These are phyloP conservation scores for Phalaenopsis aphrodite DNA, from an alignment of 106 monocot species.

Conservation along the genomic window DNA sequence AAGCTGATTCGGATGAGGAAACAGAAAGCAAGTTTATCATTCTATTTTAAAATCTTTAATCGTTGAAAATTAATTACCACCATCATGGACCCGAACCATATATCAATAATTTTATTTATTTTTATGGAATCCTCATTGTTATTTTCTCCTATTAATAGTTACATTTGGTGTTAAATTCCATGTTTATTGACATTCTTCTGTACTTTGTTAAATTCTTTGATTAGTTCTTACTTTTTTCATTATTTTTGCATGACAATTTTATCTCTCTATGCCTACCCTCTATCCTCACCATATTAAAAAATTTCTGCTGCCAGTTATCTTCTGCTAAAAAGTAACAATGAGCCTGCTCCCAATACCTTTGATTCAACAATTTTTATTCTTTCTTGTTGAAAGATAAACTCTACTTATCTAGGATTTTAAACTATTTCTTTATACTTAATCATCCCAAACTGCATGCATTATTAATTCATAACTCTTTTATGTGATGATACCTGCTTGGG, in stretches of 20 bases:
- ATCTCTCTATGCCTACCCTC: neutral
- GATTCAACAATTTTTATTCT: neutral
- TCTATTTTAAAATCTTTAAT: neutral
- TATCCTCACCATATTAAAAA: neutral
- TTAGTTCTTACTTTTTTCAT: neutral
- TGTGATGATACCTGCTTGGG: neutral
- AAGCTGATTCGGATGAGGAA: neutral
- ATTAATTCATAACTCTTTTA: neutral
- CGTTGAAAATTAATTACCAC: neutral
- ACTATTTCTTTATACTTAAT: neutral
- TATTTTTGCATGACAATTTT: neutral
- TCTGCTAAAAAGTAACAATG: neutral
- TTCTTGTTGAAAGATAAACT: neutral
- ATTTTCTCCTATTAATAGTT: neutral
- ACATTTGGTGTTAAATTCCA: neutral
- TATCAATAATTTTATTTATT: neutral
- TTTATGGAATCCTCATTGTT: neutral
- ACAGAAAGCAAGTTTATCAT: neutral
- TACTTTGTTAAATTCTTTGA: neutral
- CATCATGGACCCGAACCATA: neutral
- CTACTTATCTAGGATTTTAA: neutral
- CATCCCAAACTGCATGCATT: neutral
- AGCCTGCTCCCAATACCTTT: neutral
- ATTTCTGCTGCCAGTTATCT: neutral
- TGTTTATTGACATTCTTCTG: neutral